Percentiles rank a stretch among this genome's conserved stretches.
phyloP scores from a whole-genome alignment of 1,139 yeast genomes.

The Hemisphaericaspora xylanilytica region DNA sequence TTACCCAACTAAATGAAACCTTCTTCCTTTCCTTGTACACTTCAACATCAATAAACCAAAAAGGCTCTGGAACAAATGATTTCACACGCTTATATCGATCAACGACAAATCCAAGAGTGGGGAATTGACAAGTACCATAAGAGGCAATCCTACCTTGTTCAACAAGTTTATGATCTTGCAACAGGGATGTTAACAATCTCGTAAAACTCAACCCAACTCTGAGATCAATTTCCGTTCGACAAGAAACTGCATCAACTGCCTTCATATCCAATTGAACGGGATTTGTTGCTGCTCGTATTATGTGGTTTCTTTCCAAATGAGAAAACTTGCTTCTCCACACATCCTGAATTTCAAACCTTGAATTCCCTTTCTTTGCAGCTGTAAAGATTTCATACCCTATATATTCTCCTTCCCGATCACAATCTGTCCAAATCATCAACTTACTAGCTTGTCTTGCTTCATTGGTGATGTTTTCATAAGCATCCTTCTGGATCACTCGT shows the following conservation, averaged over 20 bases:
- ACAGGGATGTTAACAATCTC: constrained; percentile 59
- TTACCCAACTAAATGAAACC: constrained; percentile 60
- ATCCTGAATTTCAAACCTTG: constrained; percentile 41
- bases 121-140: constrained; percentile 96
- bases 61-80: constrained; percentile 69
- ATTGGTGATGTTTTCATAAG: constrained; percentile 65
- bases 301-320: constrained; percentile 76
- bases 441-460: constrained; percentile 62
- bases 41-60: constrained; percentile 69
- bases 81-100: constrained; percentile 80
- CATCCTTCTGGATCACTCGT: constrained; percentile 39
- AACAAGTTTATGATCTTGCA: constrained; percentile 29
- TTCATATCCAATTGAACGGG: constrained; percentile 65
- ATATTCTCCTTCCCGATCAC: constrained; percentile 97
- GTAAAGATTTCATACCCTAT: constrained; percentile 83
- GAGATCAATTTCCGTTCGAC: constrained; percentile 84
- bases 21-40: constrained; percentile 40
- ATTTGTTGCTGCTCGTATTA: constrained; percentile 67
- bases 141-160: constrained; percentile 44
- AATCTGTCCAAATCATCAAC: constrained; percentile 97
- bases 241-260: constrained; percentile 79
- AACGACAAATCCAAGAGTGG: constrained; percentile 95
- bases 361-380: constrained; percentile 62
- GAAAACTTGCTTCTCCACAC: constrained; percentile 81
- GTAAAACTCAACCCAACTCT: constrained; percentile 91